Evolutionary conservation across 495 filamentous ascomycete species (phyloP).

Genomic region (Hyaloscypha finlandica): DNA sequence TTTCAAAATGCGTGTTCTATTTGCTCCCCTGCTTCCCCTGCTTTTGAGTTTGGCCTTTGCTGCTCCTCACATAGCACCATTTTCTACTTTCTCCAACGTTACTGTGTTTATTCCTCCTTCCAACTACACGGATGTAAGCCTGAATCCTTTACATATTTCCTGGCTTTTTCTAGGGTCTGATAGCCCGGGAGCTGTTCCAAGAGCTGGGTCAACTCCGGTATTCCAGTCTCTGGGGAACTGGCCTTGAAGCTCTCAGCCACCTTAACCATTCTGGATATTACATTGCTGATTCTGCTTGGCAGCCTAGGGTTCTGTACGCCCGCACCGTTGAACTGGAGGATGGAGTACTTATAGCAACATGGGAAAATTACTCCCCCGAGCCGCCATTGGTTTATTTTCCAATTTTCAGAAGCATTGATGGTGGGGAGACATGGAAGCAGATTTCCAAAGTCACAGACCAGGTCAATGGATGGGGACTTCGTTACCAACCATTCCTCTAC

Average conservation of each 20-base stretch:
- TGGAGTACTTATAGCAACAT: slow-evolving; percentile 61
- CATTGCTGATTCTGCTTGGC: no score
- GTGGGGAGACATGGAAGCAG: slow-evolving; percentile 62
- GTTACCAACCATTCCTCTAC: slow-evolving; percentile 69
- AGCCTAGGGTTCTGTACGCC: slow-evolving; percentile 52
- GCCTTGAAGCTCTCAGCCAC: no score
- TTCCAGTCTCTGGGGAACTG: no score
- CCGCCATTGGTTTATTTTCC: slow-evolving; percentile 63
- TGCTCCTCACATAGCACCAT: slow-evolving; percentile 17
- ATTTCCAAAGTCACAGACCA: slow-evolving; percentile 62
- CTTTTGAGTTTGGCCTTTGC: slow-evolving; percentile 15
- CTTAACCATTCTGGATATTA: no score
- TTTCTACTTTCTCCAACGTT: slow-evolving; percentile 28
- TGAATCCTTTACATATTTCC: no score
- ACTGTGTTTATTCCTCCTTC: slow-evolving; percentile 45
- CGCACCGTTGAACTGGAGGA: slow-evolving; percentile 50
- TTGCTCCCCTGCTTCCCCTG: slow-evolving; percentile 8
- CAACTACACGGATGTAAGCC: slow-evolving; percentile 38
- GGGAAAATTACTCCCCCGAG: slow-evolving; percentile 62
- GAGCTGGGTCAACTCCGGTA: no score
- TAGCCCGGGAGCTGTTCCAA: no score
- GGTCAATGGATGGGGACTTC: slow-evolving; percentile 63
- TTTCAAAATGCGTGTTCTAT: slow-evolving; percentile 22
- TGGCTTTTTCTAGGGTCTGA: no score
- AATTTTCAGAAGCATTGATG: slow-evolving; percentile 62